These are phyloP conservation scores for Aspergillus kassunensis DNA, from an alignment of 495 filamentous ascomycete genomes.

Conservation along the genomic window DNA sequence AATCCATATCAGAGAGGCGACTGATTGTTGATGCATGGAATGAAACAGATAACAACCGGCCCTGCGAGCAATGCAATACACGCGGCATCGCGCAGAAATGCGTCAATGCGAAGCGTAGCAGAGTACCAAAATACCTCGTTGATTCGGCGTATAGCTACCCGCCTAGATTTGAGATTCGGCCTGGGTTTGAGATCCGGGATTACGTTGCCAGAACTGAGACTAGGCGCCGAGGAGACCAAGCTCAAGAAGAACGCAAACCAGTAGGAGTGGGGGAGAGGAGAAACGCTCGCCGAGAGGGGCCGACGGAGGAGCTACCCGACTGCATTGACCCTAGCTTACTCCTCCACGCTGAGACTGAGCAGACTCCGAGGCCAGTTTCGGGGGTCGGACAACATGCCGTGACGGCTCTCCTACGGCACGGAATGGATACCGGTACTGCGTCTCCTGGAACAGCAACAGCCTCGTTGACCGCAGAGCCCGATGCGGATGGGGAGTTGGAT, in stretches of 20 bases:
- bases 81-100: neutral
- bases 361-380: neutral
- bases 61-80: neutral
- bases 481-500: neutral
- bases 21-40: no score
- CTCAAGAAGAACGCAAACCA: no score
- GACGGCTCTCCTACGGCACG: no score
- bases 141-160: neutral
- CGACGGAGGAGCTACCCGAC: neutral
- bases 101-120: neutral
- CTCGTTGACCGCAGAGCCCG: no score
- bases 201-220: no score
- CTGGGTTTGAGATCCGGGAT: no score
- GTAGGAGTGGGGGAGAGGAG: no score
- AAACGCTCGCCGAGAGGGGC: no score
- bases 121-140: neutral
- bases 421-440: neutral
- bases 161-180: no score
- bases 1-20: no score
- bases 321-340: neutral
- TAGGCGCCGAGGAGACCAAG: no score
- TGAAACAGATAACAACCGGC: neutral
- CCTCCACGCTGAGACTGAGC: neutral
- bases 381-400: neutral
- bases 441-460: no score